These are phyloP conservation scores for Rhizopus sp. DNA, from an alignment of 371 early-diverging fungal genomes.

Conservation along the genomic window DNA sequence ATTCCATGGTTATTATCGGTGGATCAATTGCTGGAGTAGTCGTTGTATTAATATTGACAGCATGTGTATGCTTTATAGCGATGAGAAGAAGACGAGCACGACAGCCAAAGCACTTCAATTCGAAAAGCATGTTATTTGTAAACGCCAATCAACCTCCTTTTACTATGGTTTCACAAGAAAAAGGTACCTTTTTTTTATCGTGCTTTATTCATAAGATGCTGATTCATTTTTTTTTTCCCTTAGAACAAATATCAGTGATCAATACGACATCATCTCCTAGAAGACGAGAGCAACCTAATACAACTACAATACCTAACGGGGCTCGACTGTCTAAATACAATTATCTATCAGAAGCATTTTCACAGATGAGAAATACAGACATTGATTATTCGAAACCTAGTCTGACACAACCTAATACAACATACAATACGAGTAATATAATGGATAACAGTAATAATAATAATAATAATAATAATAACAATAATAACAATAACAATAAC, in stretches of 20 bases:
- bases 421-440: no score
- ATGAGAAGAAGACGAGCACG: constrained; percentile 1
- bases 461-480: no score
- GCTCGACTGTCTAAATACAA: constrained; percentile 48
- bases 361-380: constrained; percentile 27
- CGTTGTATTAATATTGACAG: background rate
- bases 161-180: constrained; percentile 2
- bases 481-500: no score
- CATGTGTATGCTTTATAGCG: background rate
- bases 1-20: constrained; percentile 13
- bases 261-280: background rate
- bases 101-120: constrained; percentile 1
- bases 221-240: background rate
- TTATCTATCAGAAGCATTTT: constrained; percentile 39
- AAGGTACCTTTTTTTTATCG: background rate
- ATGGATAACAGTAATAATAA: no score
- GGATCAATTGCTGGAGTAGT: constrained; percentile 9
- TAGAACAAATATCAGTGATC: background rate
- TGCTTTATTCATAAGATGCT: background rate
- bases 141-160: background rate
- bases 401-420: no score
- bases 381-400: no score
- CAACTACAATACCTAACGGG: constrained; percentile 10
- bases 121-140: background rate
- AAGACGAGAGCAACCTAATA: background rate